These are phyloP conservation scores for Dalbergia cultrata DNA, from an alignment of 306 rosid species.

Conservation along the genomic window DNA sequence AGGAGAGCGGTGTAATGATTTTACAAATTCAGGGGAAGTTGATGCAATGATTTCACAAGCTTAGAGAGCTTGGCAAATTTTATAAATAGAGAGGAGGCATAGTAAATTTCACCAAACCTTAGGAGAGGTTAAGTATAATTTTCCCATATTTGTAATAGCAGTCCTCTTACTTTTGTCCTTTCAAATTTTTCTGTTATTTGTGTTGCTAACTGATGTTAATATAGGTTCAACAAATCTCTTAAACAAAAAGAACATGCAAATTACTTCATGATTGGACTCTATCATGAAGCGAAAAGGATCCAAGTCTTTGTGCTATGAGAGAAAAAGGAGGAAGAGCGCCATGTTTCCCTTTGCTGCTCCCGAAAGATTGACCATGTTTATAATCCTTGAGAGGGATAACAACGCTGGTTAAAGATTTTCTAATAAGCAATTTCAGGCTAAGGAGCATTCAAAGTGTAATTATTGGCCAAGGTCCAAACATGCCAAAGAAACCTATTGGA, in stretches of 20 bases:
- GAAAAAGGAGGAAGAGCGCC: not conserved
- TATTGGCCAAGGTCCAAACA: slow-evolving; percentile 25
- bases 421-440: not conserved
- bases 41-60: too few species aligned
- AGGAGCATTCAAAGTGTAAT: slow-evolving; percentile 31
- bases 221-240: slow-evolving; percentile 27
- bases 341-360: not conserved
- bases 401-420: slow-evolving; percentile 7
- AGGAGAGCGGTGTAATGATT: too few species aligned
- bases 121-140: too few species aligned
- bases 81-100: too few species aligned
- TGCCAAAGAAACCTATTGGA: slow-evolving; percentile 21
- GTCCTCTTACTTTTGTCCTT: slow-evolving; percentile 11
- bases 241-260: not conserved
- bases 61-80: too few species aligned
- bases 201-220: slow-evolving; percentile 36
- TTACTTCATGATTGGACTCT: slow-evolving; percentile 20
- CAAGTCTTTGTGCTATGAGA: slow-evolving; percentile 23
- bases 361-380: slow-evolving; percentile 35
- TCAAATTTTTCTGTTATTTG: not conserved
- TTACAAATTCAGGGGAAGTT: too few species aligned
- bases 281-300: slow-evolving; percentile 1
- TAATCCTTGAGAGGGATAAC: slow-evolving; percentile 9
- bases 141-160: not conserved
- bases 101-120: too few species aligned